Base-by-base conservation (phyloP, 352 stramenopile genomes). In the Phytophthora ohioensis region DNA sequence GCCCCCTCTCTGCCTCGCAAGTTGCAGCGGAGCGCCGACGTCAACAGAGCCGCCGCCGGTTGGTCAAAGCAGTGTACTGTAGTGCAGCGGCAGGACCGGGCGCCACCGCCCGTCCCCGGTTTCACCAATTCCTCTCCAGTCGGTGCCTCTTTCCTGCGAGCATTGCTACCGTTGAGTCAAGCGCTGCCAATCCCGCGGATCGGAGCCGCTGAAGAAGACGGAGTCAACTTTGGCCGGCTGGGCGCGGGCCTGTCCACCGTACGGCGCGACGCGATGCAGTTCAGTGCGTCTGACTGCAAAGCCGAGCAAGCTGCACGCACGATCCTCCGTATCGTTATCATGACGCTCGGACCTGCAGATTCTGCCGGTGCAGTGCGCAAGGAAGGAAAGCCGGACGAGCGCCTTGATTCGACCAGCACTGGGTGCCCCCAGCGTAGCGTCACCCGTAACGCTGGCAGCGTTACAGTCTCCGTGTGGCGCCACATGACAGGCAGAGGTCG, bases 271-370 rank as follows among this genome's bases (percentile, higher is more conserved):
- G 21, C 21, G 21, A 45, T 45, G 11, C 51, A 32, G n/a, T 15
- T 27, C 21, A 58, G 48, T 48, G 38, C n/a, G 46, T 39, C 39
- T 39, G 21, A 35, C 45, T n/a, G 35, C 17, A 27, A 46, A 54
- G 17, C 15, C 17, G n/a, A 43, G 13, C 17, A 55, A 53, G 42
- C 34, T 11, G 32, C 52, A 46, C 30, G 38, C 59, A 62, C 36
- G 47, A 56, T 64, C 42, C 49, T 73, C 66, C 66, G 58, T 64
- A 73, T 69, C 58, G 38, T 55, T 57, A 73, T 56, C 47, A 63
- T 66, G 39, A 17, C n/a, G 51, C 60, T 62, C 42, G 51, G 63
- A 27, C 21, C 21, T 27, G 21, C 11, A 51, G 61, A 68, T 55
- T 68, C 41, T 62, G 38, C 41, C 30, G 36, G 12, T 64, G 66